Base-by-base conservation (phyloP, 2,329 filamentous ascomycete genomes). In the Pseudogymnoascus sp. region DNA sequence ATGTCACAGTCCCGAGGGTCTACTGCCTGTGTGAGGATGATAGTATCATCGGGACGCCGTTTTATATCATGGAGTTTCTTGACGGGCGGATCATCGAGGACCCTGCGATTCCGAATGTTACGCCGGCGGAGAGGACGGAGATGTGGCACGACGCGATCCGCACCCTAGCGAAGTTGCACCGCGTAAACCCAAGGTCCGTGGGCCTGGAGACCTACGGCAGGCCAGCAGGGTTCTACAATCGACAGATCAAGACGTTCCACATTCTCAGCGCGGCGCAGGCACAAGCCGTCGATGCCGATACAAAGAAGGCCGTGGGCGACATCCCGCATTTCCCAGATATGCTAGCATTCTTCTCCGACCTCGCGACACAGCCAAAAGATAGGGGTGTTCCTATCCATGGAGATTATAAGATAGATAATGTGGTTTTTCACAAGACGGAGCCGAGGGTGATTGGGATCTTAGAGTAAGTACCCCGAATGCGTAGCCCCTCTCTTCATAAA, bases 21-120 rank as follows among this genome's bases (percentile, higher is more conserved):
- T 87, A 90, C 75, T 88, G 86, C 70, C 82, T 97, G 19, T 97
- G 93, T 77, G 88, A 95, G 75, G 92, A 96, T 76, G 79, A 82
- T 53, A 77, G 76, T 63, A 81, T 97, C 50, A 81, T 97, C 66
- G 93, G 91, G 65, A 96, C 91, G 7, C 84, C 91, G 7, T 97
- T 97, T 76, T 97, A 97, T 78, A 87, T 97, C 73, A 97, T 97
- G 93, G 87, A 90, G 74, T 97, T 93, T 74, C 82, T 97, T 65
- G 88, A 95, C 72, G 93, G 93, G n/a, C 86, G 93, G 71, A 95
- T 96, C 77, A 90, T 96, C 72, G 89, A 92, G 71, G 91, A 97
- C 75, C 88, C 91, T 50, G 79, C 87, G 44, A 86, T 96, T 72
- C 91, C 91, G 1, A 88, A 79, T 13, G 83, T 90, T 13, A 81